Evolutionary conservation across 345 rosid species (phyloP).

Genomic region (Pistacia atlantica): DNA sequence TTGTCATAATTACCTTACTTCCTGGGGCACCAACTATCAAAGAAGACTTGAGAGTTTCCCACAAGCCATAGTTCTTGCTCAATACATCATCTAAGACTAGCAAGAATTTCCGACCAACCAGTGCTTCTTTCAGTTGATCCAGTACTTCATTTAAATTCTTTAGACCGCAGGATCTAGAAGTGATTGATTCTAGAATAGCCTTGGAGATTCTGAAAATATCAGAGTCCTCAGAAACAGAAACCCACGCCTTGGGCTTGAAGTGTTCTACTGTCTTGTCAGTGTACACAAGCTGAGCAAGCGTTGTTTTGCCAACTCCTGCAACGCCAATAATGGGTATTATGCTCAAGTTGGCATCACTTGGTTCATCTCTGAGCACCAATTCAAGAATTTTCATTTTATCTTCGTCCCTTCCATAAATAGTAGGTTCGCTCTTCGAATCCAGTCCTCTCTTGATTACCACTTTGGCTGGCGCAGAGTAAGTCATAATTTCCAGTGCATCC

Average conservation of each 20-base stretch:
- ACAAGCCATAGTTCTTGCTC: no score
- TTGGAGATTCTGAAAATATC: not conserved
- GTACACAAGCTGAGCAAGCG: not conserved
- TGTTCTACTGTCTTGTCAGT: not conserved
- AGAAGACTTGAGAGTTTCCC: not conserved
- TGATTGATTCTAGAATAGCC: not conserved
- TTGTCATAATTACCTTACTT: not conserved
- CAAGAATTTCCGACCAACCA: not conserved
- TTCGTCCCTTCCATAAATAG: not conserved
- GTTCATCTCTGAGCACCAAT: not conserved
- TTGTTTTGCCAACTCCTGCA: constrained; percentile 9
- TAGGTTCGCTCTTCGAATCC: no score
- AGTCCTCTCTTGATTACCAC: no score
- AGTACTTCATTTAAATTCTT: not conserved
- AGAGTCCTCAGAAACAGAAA: not conserved
- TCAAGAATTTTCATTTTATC: not conserved
- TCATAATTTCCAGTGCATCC: not conserved
- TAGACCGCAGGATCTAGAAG: not conserved
- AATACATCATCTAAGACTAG: no score
- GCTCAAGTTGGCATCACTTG: not conserved
- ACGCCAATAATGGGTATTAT: not conserved
- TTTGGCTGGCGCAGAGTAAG: no score
- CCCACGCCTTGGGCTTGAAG: not conserved
- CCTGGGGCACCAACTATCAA: not conserved
- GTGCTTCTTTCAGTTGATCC: not conserved